A percentile compares a stretch with the other conserved stretches of the same genome.
Conservation (phyloP, 2,329 filamentous ascomycete species). For the Calonectria leucothoes region DNA sequence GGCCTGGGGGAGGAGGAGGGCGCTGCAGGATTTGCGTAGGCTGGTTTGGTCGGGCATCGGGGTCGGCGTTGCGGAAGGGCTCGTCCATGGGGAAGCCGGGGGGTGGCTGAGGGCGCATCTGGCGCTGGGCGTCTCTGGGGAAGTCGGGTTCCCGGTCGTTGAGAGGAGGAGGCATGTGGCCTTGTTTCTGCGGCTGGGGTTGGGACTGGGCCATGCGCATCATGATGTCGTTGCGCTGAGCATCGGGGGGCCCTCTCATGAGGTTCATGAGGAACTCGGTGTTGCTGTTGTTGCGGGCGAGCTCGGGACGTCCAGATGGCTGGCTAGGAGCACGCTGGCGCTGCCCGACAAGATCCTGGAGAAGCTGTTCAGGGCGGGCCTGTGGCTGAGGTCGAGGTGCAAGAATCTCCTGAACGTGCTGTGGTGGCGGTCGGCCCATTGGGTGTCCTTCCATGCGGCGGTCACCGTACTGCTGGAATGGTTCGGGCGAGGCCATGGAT, state of each 20-base stretch:
- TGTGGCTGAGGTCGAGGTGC: slow-evolving; percentile 63
- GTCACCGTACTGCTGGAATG: slow-evolving; percentile 60
- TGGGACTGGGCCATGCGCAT: slow-evolving; percentile 57
- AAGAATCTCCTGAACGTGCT: slow-evolving; percentile 63
- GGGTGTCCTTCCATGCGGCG: slow-evolving; percentile 53
- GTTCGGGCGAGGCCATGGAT: slow-evolving; percentile 58
- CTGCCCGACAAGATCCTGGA: slow-evolving; percentile 70
- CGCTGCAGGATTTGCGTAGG: slow-evolving; percentile 75
- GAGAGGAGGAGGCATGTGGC: slow-evolving; percentile 49
- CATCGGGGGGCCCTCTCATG: slow-evolving; percentile 70
- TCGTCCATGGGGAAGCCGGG: slow-evolving; percentile 66
- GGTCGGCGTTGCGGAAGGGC: slow-evolving; percentile 61
- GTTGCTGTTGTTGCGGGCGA: slow-evolving; percentile 68
- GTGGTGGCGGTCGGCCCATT: slow-evolving; percentile 53
- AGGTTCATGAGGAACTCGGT: slow-evolving; percentile 88
- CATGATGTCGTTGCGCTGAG: slow-evolving; percentile 63
- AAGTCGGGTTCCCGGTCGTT: slow-evolving; percentile 63
- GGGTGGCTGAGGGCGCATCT: slow-evolving; percentile 58
- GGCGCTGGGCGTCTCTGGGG: slow-evolving; percentile 50
- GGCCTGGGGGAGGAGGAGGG: slow-evolving; percentile 68
- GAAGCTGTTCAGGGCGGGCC: slow-evolving; percentile 68
- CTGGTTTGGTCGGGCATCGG: slow-evolving; percentile 61
- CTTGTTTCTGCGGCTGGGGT: slow-evolving; percentile 54
- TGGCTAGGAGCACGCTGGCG: slow-evolving; percentile 68
- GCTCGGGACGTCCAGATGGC: slow-evolving; percentile 57